These are phyloP conservation scores for Setaria viridis DNA, from an alignment of 202 grass and related monocot genomes.

Conservation along the genomic window DNA sequence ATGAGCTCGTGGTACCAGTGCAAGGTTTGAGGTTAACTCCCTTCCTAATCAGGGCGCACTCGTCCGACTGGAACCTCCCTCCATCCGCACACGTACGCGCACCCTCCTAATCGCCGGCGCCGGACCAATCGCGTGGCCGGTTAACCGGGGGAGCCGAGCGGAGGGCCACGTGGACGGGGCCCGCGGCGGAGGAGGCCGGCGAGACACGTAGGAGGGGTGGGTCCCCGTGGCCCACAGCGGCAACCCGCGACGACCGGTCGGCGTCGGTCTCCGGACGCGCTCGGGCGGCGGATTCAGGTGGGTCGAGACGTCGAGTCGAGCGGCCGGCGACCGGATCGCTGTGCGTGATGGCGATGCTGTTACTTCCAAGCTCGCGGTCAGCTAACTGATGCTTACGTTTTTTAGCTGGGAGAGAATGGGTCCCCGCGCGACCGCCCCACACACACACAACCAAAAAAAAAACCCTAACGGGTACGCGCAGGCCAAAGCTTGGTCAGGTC, in stretches of 20 bases:
- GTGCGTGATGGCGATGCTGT: neutral
- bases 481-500: neutral
- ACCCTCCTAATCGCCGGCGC: neutral
- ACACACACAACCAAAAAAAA: no score
- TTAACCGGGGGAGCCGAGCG: no score
- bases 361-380: no score
- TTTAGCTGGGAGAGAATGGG: no score
- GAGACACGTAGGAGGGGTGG: neutral
- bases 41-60: conserved; percentile 6
- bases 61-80: neutral
- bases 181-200: neutral
- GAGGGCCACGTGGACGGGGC: no score
- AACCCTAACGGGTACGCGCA: no score
- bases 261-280: neutral
- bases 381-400: no score
- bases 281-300: neutral
- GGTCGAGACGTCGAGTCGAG: neutral
- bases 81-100: neutral
- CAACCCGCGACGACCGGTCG: neutral
- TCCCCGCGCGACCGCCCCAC: no score
- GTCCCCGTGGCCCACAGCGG: neutral
- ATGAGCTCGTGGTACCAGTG: neutral
- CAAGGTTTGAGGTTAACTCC: neutral
- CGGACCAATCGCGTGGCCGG: neutral
- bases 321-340: neutral